phyloP scores from a whole-genome alignment of 148 eudicot species.

The Rhododendron kiyosumense region DNA sequence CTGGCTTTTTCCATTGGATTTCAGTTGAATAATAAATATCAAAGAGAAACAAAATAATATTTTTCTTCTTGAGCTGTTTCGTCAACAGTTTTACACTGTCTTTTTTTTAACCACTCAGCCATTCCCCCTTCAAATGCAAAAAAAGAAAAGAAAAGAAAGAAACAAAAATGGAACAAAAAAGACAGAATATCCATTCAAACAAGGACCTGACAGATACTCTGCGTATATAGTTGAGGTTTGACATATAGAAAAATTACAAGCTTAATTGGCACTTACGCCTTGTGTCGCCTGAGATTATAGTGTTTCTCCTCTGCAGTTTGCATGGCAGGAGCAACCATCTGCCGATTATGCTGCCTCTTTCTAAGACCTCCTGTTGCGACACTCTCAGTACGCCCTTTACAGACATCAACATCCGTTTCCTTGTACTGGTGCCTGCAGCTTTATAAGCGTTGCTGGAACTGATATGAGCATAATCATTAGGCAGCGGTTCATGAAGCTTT shows the following conservation, averaged over 20 bases:
- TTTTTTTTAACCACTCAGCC: not conserved
- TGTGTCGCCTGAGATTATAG: constrained; percentile 75
- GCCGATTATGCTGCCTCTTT: constrained; percentile 55
- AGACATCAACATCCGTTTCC: constrained; percentile 50
- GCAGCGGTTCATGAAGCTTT: constrained; percentile 21
- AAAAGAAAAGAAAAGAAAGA: not conserved
- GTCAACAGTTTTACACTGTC: too few species aligned
- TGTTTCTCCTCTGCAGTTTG: constrained; percentile 58
- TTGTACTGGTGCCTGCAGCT: constrained; percentile 21
- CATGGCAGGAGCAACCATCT: constrained; percentile 24
- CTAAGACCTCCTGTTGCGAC: constrained; percentile 51
- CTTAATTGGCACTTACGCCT: constrained; percentile 48
- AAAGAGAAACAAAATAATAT: not conserved
- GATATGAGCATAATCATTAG: constrained; percentile 11
- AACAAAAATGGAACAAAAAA: not conserved
- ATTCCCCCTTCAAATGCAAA: not conserved
- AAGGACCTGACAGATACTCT: not conserved
- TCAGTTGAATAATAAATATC: not conserved
- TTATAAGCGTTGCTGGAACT: not conserved
- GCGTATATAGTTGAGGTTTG: not conserved
- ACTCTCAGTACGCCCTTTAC: constrained; percentile 63
- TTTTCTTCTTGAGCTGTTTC: not conserved
- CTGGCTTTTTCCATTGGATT: not conserved
- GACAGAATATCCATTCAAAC: not conserved
- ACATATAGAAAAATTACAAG: not conserved